These are phyloP conservation scores for Penicillium sp. DNA, from an alignment of 2,329 filamentous ascomycete genomes.

Conservation along the genomic window DNA sequence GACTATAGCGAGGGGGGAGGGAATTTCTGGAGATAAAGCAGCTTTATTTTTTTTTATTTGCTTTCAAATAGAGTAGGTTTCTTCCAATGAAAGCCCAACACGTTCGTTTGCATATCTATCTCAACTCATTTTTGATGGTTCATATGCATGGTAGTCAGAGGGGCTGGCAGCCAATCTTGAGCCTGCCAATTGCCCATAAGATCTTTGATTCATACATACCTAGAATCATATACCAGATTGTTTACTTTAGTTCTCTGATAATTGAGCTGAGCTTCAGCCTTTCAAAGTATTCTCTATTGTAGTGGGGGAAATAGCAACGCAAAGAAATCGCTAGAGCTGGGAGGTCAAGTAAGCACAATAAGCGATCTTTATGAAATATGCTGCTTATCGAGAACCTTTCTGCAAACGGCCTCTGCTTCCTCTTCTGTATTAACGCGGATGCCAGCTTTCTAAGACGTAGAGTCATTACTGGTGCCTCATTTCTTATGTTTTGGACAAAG, in stretches of 20 bases:
- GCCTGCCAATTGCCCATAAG: background rate
- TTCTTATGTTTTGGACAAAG: background rate
- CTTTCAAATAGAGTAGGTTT: background rate
- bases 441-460: background rate
- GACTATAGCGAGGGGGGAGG: background rate
- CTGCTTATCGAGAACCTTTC: background rate
- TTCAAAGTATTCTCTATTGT: background rate
- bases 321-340: background rate
- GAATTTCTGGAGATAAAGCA: background rate
- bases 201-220: background rate
- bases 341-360: background rate
- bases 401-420: background rate
- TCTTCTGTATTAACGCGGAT: background rate
- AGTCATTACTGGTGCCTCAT: background rate
- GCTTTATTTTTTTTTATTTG: background rate
- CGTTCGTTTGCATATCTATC: background rate
- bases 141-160: background rate
- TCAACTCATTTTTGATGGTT: background rate
- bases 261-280: background rate
- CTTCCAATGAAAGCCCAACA: background rate
- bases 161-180: background rate
- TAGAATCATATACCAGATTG: background rate
- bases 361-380: background rate
- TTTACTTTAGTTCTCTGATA: background rate
- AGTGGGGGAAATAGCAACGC: background rate